A percentile compares a stretch with the other conserved stretches of the same genome.
phyloP scores from a whole-genome alignment of 805 yeast species.

The Barnettozyma salicaria region DNA sequence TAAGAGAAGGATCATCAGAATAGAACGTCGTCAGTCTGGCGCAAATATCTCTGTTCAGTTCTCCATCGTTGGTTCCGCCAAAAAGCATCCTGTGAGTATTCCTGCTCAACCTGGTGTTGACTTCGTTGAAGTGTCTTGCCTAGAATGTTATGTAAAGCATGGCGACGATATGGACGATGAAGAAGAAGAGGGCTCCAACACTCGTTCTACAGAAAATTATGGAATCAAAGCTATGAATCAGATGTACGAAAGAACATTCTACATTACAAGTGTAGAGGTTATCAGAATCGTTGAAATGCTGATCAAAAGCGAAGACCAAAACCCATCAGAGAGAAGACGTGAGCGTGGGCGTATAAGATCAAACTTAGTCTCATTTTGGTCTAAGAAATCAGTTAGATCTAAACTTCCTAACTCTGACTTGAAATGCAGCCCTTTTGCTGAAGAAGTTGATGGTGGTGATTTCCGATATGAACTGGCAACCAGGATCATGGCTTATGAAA shows the following conservation, averaged over 20 bases:
- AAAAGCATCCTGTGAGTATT: constrained; percentile 39
- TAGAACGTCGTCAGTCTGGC: constrained; percentile 48
- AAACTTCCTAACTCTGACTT: constrained; percentile 17
- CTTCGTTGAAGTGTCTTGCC: constrained; percentile 54
- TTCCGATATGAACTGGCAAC: constrained; percentile 52
- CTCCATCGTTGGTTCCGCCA: constrained; percentile 46
- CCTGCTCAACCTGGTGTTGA: constrained; percentile 37
- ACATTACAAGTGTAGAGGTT: constrained; percentile 63
- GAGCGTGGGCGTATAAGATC: constrained; percentile 65
- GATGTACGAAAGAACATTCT: constrained; percentile 24
- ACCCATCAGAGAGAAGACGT: constrained; percentile 47
- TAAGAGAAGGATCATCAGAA: constrained; percentile 49
- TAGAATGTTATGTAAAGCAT: constrained; percentile 36
- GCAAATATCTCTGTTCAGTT: constrained; percentile 43
- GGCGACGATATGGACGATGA: constrained; percentile 30
- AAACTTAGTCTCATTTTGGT: constrained; percentile 63
- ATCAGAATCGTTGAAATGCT: constrained; percentile 57
- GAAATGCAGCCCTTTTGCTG: constrained; percentile 18
- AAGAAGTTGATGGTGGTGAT: constrained; percentile 20
- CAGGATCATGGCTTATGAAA: constrained; percentile 57
- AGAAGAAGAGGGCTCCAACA: constrained; percentile 17
- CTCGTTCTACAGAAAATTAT: not conserved
- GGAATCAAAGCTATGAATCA: constrained; percentile 1
- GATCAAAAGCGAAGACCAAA: constrained; percentile 43
- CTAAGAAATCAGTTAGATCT: constrained; percentile 50